These are phyloP conservation scores for Termitomyces sp. DNA, from an alignment of 768 basidiomycete species.

Conservation along the genomic window DNA sequence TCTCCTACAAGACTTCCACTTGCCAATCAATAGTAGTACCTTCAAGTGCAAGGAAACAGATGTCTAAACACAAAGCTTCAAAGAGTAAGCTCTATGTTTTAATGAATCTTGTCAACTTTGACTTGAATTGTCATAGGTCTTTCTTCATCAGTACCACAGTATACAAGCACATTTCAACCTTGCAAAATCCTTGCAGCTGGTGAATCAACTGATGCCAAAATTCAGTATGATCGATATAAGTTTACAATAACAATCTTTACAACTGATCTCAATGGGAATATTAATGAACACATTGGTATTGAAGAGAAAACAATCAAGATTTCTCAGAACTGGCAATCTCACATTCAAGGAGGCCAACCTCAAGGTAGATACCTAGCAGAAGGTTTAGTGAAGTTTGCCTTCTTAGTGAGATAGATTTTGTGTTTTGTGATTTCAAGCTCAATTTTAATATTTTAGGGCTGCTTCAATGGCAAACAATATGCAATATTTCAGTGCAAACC, in stretches of 20 bases:
- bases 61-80: not conserved
- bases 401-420: constrained; percentile 1
- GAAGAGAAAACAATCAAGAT: constrained; percentile 10
- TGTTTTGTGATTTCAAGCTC: no score
- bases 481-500: constrained; percentile 1
- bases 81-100: not conserved
- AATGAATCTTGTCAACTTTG: no score
- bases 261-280: not conserved
- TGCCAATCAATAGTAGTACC: not conserved
- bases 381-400: constrained; percentile 13
- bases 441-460: not conserved
- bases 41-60: not conserved
- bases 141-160: not conserved
- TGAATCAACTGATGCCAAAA: not conserved
- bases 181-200: not conserved
- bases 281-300: not conserved
- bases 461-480: not conserved
- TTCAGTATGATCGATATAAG: not conserved
- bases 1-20: not conserved
- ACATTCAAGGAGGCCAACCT: not conserved
- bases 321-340: constrained; percentile 6
- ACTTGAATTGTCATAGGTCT: not conserved
- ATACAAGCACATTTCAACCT: not conserved
- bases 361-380: no score
- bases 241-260: not conserved